These are phyloP conservation scores for Hericium coralloides DNA, from an alignment of 768 basidiomycete species.

Conservation along the genomic window DNA sequence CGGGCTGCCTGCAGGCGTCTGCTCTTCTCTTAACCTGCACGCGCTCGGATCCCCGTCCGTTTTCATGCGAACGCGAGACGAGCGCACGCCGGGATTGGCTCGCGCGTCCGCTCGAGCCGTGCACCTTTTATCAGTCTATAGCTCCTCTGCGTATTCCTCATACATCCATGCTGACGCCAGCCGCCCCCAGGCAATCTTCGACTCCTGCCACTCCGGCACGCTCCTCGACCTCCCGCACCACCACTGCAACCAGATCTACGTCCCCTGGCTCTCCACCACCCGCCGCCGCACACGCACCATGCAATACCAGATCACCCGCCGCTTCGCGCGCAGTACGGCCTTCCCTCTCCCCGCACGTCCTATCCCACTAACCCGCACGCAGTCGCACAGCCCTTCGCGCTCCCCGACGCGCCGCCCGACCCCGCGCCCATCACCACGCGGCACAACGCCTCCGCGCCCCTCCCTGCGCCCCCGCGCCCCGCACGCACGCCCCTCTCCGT, in stretches of 20 bases:
- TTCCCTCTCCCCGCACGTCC: too few species aligned
- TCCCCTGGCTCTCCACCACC: constrained; percentile 18
- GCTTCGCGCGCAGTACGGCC: constrained; percentile 1
- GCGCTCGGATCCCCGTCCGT: too few species aligned
- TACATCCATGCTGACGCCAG: too few species aligned
- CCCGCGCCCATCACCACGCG: not conserved
- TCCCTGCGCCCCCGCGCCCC: not conserved
- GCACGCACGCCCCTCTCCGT: not conserved
- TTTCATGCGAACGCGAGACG: too few species aligned
- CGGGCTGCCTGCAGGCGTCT: too few species aligned
- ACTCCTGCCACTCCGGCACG: constrained; percentile 19
- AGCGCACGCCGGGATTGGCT: too few species aligned
- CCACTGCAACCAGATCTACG: constrained; percentile 16
- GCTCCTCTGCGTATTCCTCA: too few species aligned
- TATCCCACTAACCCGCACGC: not conserved
- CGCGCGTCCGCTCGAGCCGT: too few species aligned
- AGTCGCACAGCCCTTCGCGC: not conserved
- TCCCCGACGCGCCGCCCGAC: not conserved
- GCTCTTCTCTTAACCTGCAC: too few species aligned
- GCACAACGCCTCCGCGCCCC: not conserved
- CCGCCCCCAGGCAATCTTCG: constrained; percentile 14
- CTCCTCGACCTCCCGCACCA: constrained; percentile 18
- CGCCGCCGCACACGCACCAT: constrained; percentile 10
- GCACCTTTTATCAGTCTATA: too few species aligned
- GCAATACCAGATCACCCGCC: constrained; percentile 6